These are phyloP conservation scores for Apophysomyces ossiformis DNA, from an alignment of 371 early-diverging fungal species.

Conservation along the genomic window DNA sequence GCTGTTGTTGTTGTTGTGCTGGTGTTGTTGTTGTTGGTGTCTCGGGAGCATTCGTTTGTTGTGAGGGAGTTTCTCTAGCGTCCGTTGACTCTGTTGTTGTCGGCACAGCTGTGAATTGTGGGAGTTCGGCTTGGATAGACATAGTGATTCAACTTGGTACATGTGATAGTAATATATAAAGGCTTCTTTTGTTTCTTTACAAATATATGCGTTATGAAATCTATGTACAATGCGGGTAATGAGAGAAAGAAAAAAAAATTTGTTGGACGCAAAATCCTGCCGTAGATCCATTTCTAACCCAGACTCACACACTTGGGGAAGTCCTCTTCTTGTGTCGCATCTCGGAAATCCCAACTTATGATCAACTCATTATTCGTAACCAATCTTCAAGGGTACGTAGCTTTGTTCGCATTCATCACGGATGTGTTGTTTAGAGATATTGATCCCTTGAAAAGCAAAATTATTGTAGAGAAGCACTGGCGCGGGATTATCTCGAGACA, in stretches of 20 bases:
- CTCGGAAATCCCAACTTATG: constrained; percentile 32
- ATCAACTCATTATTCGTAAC: constrained; percentile 71
- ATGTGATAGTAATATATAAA: neutral
- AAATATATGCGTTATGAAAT: neutral
- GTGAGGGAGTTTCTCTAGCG: neutral
- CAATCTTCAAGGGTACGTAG: constrained; percentile 62
- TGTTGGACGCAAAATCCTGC: constrained; percentile 5
- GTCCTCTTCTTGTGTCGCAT: constrained; percentile 1
- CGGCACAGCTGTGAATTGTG: neutral
- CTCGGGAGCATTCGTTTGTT: neutral
- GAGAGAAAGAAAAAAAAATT: neutral
- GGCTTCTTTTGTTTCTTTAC: neutral
- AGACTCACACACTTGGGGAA: neutral
- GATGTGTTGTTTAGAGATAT: neutral
- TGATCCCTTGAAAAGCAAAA: constrained; percentile 55
- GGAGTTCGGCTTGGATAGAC: constrained; percentile 7
- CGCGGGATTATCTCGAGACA: constrained; percentile 72
- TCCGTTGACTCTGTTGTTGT: neutral
- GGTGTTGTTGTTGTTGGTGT: neutral
- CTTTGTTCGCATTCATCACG: constrained; percentile 2
- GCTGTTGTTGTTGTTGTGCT: neutral
- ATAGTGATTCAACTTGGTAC: neutral
- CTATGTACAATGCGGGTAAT: constrained; percentile 12
- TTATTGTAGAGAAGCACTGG: constrained; percentile 91
- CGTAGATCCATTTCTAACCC: neutral